These are phyloP conservation scores for Malus orientalis DNA, from an alignment of 306 rosid genomes.

Conservation along the genomic window DNA sequence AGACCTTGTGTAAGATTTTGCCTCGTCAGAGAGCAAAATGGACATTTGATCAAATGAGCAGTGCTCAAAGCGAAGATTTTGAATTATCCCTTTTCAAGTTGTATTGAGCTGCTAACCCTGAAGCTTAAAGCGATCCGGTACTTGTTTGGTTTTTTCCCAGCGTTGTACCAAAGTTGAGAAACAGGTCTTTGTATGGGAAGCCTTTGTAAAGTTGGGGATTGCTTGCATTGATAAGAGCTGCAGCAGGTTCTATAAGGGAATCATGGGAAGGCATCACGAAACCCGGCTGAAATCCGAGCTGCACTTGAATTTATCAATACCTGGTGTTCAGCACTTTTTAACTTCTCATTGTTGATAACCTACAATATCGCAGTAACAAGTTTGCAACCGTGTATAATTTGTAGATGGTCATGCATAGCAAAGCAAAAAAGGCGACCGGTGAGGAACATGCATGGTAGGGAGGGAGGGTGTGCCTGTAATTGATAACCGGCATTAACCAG, in stretches of 20 bases:
- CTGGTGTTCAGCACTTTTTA: background rate
- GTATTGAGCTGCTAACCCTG: background rate
- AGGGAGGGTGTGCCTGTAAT: constrained; percentile 18
- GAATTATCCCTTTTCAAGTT: background rate
- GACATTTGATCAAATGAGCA: background rate
- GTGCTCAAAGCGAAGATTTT: background rate
- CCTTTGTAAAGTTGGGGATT: background rate
- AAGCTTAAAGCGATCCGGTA: background rate
- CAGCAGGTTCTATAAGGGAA: background rate
- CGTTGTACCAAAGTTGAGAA: background rate
- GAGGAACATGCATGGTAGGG: background rate
- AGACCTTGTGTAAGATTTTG: background rate
- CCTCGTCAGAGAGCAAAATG: background rate
- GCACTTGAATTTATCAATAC: background rate
- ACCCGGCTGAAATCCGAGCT: constrained; percentile 1
- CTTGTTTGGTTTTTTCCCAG: background rate
- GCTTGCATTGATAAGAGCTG: background rate
- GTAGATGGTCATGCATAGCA: background rate
- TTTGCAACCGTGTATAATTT: background rate
- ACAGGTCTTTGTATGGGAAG: background rate
- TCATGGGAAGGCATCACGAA: background rate
- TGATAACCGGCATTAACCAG: constrained; percentile 45
- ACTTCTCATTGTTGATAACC: background rate
- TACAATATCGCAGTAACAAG: background rate
- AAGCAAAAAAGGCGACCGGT: background rate